Conservation (phyloP, 1,284 basidiomycete species). For the Thecaphora thlaspeos region DNA sequence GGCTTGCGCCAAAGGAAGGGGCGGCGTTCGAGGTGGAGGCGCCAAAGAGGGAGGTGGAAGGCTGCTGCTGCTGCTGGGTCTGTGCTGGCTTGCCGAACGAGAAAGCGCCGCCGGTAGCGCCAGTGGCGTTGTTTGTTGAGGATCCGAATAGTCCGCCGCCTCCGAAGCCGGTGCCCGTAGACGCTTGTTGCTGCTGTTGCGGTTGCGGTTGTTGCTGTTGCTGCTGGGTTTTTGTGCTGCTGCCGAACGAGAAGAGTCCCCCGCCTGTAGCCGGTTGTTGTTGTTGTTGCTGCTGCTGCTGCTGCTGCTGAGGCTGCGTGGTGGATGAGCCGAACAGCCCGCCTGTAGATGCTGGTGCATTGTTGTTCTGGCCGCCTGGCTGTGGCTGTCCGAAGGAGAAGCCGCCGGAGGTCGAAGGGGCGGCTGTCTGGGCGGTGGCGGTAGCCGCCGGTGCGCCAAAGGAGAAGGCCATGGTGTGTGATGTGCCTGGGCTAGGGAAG, state of each 20-base stretch:
- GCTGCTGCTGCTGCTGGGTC: constrained; percentile 10
- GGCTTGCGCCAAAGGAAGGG: constrained; percentile 1
- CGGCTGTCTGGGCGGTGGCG: constrained; percentile 16
- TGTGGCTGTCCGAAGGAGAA: constrained; percentile 43
- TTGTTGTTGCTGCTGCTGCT: too few species aligned
- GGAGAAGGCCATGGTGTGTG: constrained; percentile 39
- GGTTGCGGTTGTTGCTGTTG: constrained; percentile 19
- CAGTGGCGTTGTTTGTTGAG: not conserved
- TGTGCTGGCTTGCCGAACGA: constrained; percentile 20
- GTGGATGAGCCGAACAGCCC: constrained; percentile 1
- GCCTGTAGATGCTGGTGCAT: constrained; percentile 1
- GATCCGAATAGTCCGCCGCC: constrained; percentile 2
- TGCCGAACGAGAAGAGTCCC: constrained; percentile 23
- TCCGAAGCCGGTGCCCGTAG: constrained; percentile 1
- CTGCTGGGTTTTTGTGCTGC: constrained; percentile 15
- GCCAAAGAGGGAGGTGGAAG: constrained; percentile 24
- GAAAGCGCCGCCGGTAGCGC: constrained; percentile 14
- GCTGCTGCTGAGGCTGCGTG: constrained; percentile 8
- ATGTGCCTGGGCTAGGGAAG: not conserved
- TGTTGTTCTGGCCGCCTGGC: constrained; percentile 14
- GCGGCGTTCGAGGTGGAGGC: constrained; percentile 18
- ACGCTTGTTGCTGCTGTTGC: constrained; percentile 11
- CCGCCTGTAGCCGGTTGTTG: constrained; percentile 3
- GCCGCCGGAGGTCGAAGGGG: constrained; percentile 21
- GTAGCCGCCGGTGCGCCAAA: constrained; percentile 40